phyloP scores from a whole-genome alignment of 1,284 basidiomycete species.

The Leccinum subfulvum region DNA sequence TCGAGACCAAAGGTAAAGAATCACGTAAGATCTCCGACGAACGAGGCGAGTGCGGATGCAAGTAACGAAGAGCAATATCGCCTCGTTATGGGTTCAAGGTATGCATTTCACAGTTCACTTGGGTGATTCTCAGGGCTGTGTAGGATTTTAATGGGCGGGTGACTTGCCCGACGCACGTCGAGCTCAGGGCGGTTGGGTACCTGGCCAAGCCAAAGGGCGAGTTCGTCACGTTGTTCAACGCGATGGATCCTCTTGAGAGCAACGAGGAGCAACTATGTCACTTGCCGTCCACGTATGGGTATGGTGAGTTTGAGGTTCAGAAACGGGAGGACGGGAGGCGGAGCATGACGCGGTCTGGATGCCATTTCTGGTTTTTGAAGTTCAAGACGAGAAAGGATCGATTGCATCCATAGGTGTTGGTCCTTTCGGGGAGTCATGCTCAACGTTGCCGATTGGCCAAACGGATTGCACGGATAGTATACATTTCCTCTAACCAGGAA shows the following conservation, averaged over 20 bases:
- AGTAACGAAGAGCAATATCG: conserved; percentile 65
- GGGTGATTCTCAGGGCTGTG: conserved; percentile 32
- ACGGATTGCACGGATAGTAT: conserved; percentile 50
- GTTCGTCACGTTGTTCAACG: conserved; percentile 72
- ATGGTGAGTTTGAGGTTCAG: conserved; percentile 48
- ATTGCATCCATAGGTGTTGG: conserved; percentile 35
- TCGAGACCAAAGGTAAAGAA: conserved; percentile 34
- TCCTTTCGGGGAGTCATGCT: background rate
- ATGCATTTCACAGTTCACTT: conserved; percentile 70
- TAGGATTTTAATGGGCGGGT: no score
- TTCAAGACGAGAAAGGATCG: conserved; percentile 37
- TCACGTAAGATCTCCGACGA: conserved; percentile 48
- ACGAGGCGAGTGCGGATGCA: conserved; percentile 43
- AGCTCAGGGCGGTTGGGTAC: conserved; percentile 72
- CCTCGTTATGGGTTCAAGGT: conserved; percentile 45
- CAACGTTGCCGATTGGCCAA: conserved; percentile 28
- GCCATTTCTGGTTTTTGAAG: conserved; percentile 54
- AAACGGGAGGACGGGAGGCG: conserved; percentile 51
- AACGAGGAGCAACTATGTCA: conserved; percentile 31
- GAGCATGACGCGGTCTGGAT: conserved; percentile 54
- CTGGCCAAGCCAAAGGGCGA: conserved; percentile 56
- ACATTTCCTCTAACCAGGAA: conserved; percentile 59
- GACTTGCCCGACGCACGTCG: conserved; percentile 37
- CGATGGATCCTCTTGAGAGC: conserved; percentile 41
- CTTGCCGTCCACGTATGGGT: conserved; percentile 54